Evolutionary conservation across 1,139 yeast genomes (phyloP).

Genomic region (Tardiomyces depauwii): DNA sequence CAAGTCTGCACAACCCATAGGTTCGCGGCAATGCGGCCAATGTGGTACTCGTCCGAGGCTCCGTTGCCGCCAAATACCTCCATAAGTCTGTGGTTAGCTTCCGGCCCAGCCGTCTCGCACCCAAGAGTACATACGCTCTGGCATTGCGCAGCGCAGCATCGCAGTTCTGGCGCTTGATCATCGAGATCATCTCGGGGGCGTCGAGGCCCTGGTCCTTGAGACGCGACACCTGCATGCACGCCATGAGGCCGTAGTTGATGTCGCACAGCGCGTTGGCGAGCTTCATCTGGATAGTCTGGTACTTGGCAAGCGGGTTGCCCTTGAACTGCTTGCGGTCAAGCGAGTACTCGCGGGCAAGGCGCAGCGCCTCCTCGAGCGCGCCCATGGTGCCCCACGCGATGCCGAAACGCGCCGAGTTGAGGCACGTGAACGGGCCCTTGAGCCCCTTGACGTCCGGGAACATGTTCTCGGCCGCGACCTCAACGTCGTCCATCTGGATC

Average conservation of each 20-base stretch:
- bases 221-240: slow-evolving; percentile 33
- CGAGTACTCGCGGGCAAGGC: slow-evolving; percentile 28
- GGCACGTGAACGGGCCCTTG: slow-evolving; percentile 35
- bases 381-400: slow-evolving; percentile 37
- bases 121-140: background rate
- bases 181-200: slow-evolving; percentile 33
- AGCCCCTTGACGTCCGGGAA: slow-evolving; percentile 30
- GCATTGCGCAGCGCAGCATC: slow-evolving; percentile 30
- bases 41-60: slow-evolving; percentile 33
- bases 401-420: slow-evolving; percentile 34
- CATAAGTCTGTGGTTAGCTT: slow-evolving; percentile 24
- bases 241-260: slow-evolving; percentile 29
- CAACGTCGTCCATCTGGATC: slow-evolving; percentile 35
- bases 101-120: background rate
- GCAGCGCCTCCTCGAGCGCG: slow-evolving; percentile 32
- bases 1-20: slow-evolving; percentile 34
- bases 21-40: slow-evolving; percentile 33
- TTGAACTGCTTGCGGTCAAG: slow-evolving; percentile 32
- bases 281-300: slow-evolving; percentile 33
- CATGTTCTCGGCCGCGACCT: slow-evolving; percentile 33
- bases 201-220: slow-evolving; percentile 29
- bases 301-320: slow-evolving; percentile 29
- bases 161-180: slow-evolving; percentile 34
- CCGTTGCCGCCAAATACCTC: slow-evolving; percentile 37
- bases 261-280: slow-evolving; percentile 34